These are phyloP conservation scores for Ganoderma sinense DNA, from an alignment of 1,284 basidiomycete species.

Conservation along the genomic window DNA sequence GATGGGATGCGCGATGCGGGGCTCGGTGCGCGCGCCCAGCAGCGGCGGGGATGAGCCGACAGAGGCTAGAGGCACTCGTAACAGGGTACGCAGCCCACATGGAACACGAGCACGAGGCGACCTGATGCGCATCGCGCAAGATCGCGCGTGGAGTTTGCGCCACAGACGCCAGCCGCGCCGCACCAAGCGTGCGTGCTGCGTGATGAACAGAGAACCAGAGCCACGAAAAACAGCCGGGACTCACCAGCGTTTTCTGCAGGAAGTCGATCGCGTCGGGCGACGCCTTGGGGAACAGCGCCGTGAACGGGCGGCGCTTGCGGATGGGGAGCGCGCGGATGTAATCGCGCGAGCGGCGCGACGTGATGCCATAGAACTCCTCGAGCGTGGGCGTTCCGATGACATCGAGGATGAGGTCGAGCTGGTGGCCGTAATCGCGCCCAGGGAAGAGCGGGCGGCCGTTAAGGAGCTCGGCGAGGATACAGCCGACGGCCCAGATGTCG, in stretches of 20 bases:
- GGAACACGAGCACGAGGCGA: neutral
- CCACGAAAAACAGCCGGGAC: conserved; percentile 35
- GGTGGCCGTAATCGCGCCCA: conserved; percentile 89
- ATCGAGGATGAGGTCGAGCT: conserved; percentile 86
- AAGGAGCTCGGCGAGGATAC: conserved; percentile 89
- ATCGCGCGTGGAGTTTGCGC: neutral
- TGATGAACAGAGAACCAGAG: neutral
- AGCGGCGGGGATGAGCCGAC: neutral
- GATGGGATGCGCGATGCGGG: conserved; percentile 1
- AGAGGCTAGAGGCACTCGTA: neutral
- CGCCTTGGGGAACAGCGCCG: conserved; percentile 72
- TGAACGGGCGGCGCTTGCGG: conserved; percentile 68
- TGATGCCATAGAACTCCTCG: conserved; percentile 90
- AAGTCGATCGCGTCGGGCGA: conserved; percentile 85
- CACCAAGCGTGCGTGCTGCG: neutral
- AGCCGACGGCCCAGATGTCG: conserved; percentile 89
- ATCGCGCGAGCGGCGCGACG: conserved; percentile 82
- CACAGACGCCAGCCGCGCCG: neutral
- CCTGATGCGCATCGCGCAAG: neutral
- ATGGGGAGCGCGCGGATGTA: conserved; percentile 85
- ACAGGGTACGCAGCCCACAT: neutral
- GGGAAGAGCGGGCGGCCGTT: conserved; percentile 85
- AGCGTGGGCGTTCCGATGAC: conserved; percentile 89
- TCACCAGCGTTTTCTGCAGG: conserved; percentile 80
- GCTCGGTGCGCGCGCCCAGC: neutral